Evolutionary conservation across 2,329 filamentous ascomycete genomes (phyloP), one percentile per base, ranked within the genome.

Genomic region (Colletotrichum sidae): DNA sequence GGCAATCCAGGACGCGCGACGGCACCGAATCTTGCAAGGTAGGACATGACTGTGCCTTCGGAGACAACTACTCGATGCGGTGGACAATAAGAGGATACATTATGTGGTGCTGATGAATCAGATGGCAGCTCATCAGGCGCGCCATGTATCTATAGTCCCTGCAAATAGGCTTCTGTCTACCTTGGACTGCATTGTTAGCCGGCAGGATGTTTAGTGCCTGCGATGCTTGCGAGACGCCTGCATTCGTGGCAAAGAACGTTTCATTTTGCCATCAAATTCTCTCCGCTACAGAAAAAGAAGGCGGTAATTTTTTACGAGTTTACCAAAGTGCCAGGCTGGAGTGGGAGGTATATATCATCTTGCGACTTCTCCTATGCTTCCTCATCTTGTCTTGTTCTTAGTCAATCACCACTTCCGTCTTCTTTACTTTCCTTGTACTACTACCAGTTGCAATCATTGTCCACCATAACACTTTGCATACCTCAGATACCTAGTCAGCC

Each of bases 21-120:
- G 6, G 38, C 34, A 12, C n/a, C 17, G 49, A 15, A 34, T 34
- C 12, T n/a, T 38, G 12, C 8, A 34, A 6, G 42, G 10, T 51
- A 34, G 37, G 17, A 46, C 51, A 34, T 34, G 11, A 59, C 42
- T 41, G 47, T 25, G 44, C 33, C 25, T 15, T 39, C 17, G 50
- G 33, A 35, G 25, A 35, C 44, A 38, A 17, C 11, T 39, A 13
- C 7, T 33, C 15, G 11, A 34, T 34, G 44, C 41, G 17, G 35
- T 13, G 13, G 34, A 42, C 35, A 39, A 37, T 12, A 33, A 42
- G 15, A 42, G 33, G 38, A 35, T 15, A 34, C 34, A 41, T 61
- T 17, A 42, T n/a, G 13, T 11, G 6, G 25, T 47, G 51, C 39
- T 61, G 39, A 10, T 55, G 51, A 55, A 51, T 55, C 17, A 41